Base-by-base conservation (phyloP, 441 rosid species). In the Hypseocharis bilobata region DNA sequence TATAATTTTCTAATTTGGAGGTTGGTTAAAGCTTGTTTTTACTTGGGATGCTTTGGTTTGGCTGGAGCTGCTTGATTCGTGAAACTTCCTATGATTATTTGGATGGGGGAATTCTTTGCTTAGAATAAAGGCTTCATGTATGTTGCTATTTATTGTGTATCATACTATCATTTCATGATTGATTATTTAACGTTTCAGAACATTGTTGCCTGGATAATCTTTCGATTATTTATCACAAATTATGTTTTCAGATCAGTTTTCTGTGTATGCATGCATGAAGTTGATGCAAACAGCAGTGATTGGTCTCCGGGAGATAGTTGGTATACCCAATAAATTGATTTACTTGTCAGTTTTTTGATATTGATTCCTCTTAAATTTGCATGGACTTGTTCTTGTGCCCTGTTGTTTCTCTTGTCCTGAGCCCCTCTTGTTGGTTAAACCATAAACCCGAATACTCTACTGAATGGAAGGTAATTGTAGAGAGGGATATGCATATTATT, bases 1-100 rank as follows among this genome's bases (percentile, higher is more conserved):
- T 60, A 70, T 70, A 34, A 65, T 70, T 40, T 70, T 70, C 52
- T 70, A 57, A 70, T 16, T 7, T 20, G 6, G 52, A 20, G 16
- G 16, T 45, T 45, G 0, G 52, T 20, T n/a, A 17, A 17, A 16
- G 52, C n/a, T n/a, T 17, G 42, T 14, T 11, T 36, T 36, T 36
- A 36, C 42, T 36, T 36, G 42, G 2, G 0, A 3, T 36, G 42
- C 42, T 36, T n/a, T n/a, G n/a, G n/a, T n/a, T n/a, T n/a, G n/a
- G n/a, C n/a, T n/a, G n/a, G n/a, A n/a, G n/a, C n/a, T n/a, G n/a
- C n/a, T n/a, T n/a, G n/a, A n/a, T n/a, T 36, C 22, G 52, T 45
- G 7, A 45, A 44, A 44, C 52, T 17, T 45, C 52, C 52, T n/a
- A 17, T 16, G 13, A 14, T 36, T 36, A 36, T 36, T 36, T 36